Percentiles rank a stretch among this genome's conserved stretches.
Evolutionary conservation across 192 early-diverging fungal species (phyloP).

Genomic region (Coemansia umbellata): DNA sequence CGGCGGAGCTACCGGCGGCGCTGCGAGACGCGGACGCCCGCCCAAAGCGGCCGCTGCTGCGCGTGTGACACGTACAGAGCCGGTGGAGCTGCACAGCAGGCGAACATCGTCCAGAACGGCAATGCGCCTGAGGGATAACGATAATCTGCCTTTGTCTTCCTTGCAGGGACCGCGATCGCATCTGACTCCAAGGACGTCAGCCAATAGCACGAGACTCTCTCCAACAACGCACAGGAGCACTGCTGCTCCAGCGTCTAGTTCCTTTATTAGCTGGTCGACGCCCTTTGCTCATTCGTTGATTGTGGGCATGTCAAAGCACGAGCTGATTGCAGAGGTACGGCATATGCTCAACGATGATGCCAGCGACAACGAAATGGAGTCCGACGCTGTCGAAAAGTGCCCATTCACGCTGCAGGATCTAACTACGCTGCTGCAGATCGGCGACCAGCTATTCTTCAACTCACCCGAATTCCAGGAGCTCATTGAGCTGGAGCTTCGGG

Average conservation of each 20-base stretch:
- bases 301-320: slow-evolving; percentile 4
- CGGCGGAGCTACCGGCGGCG: not conserved
- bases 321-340: slow-evolving; percentile 19
- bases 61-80: not conserved
- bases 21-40: not conserved
- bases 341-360: slow-evolving; percentile 11
- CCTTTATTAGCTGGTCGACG: not conserved
- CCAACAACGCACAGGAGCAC: not conserved
- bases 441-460: slow-evolving; percentile 42
- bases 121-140: no score
- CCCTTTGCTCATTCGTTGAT: slow-evolving; percentile 17
- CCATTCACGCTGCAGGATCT: slow-evolving; percentile 21
- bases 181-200: no score
- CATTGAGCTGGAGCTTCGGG: slow-evolving; percentile 26
- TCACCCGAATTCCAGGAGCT: slow-evolving; percentile 43
- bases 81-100: not conserved
- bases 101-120: no score
- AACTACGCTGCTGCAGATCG: slow-evolving; percentile 16
- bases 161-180: no score
- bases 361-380: not conserved
- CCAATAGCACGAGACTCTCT: no score
- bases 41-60: not conserved
- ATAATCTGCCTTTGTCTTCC: no score
- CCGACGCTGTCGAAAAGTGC: not conserved
- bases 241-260: not conserved